Conservation (phyloP, 2,329 filamentous ascomycete species). For the Xylariaceae sp. region DNA sequence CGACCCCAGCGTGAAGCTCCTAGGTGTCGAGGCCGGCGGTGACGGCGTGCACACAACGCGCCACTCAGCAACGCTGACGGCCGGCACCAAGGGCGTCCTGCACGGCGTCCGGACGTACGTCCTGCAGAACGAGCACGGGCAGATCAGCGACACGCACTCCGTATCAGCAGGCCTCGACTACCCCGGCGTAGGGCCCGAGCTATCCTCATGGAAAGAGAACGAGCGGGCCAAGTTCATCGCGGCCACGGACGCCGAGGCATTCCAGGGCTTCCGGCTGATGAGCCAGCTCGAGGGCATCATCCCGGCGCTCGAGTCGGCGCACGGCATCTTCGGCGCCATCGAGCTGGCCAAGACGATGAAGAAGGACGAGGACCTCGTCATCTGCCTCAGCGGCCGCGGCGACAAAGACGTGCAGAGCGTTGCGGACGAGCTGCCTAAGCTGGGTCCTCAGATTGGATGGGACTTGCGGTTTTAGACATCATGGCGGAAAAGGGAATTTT, state of each 20-base stretch:
- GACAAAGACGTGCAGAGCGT: conserved; percentile 99
- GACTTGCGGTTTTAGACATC: conserved; percentile 55
- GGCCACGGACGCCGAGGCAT: conserved; percentile 86
- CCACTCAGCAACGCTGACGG: conserved; percentile 83
- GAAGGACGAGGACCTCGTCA: conserved; percentile 84
- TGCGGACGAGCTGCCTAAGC: conserved; percentile 81
- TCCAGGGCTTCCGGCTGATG: conserved; percentile 79
- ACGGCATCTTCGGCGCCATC: conserved; percentile 85
- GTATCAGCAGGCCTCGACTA: conserved; percentile 96
- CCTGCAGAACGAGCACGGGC: conserved; percentile 85
- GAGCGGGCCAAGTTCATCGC: conserved; percentile 82
- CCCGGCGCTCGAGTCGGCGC: conserved; percentile 87
- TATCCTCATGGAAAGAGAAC: conserved; percentile 88
- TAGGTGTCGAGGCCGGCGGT: conserved; percentile 93
- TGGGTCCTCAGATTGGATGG: conserved; percentile 85
- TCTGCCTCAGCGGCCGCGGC: conserved; percentile 87
- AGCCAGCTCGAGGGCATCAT: conserved; percentile 94
- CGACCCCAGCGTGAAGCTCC: conserved; percentile 77
- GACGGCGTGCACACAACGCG: conserved; percentile 82
- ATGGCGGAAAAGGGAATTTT: too few species aligned
- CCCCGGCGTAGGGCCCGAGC: conserved; percentile 90
- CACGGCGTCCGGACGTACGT: conserved; percentile 97
- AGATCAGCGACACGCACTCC: conserved; percentile 93
- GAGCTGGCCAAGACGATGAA: conserved; percentile 90
- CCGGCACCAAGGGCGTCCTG: conserved; percentile 84